These are phyloP conservation scores for Salinomyces thailandicus DNA, from an alignment of 2,329 filamentous ascomycete genomes.

Conservation along the genomic window DNA sequence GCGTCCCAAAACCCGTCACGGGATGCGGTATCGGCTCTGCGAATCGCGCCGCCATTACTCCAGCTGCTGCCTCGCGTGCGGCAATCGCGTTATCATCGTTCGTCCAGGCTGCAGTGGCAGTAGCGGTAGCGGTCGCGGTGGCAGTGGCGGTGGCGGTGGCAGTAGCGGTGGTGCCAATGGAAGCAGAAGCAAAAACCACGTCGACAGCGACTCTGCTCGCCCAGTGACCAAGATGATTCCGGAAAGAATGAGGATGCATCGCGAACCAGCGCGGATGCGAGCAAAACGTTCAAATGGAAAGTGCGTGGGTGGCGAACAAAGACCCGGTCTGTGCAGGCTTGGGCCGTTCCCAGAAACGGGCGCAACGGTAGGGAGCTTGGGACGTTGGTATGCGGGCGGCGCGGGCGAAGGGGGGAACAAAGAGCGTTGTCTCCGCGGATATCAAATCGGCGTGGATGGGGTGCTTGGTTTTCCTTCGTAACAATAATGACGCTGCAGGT, in stretches of 20 bases:
- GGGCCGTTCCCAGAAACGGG: not conserved
- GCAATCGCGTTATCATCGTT: not conserved
- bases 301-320: conserved; percentile 2
- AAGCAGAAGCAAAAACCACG: too few relatives aligned
- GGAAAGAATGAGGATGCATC: conserved; percentile 2
- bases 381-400: not conserved
- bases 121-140: too few relatives aligned
- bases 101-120: too few relatives aligned
- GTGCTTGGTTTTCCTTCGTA: not conserved
- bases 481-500: conserved; percentile 1
- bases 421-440: too few relatives aligned
- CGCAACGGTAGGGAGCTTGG: not conserved
- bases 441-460: not conserved
- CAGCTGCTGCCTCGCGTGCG: not conserved
- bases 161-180: not conserved
- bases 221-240: not conserved
- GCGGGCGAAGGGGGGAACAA: not conserved
- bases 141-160: not conserved
- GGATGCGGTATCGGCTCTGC: conserved; percentile 2
- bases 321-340: not conserved
- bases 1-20: conserved; percentile 6
- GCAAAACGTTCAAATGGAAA: too few relatives aligned
- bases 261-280: conserved; percentile 3
- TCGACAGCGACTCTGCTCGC: not conserved
- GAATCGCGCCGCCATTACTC: conserved; percentile 5